Base-by-base conservation (phyloP, 441 rosid genomes). In the Syzygium syzygioides region DNA sequence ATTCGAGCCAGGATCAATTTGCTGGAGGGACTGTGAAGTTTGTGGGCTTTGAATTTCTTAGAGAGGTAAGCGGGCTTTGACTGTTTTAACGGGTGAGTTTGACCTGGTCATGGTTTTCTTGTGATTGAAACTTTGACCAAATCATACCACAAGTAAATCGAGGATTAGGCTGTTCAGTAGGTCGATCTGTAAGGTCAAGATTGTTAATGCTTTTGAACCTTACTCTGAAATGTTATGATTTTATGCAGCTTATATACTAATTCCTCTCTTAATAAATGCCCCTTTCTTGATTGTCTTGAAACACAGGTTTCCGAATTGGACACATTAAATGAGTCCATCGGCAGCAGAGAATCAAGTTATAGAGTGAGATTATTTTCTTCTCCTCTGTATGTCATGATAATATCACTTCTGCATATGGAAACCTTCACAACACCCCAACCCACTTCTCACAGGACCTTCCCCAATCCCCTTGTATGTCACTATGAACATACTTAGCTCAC, bases 21-120 rank as follows among this genome's bases (percentile, higher is more conserved):
- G 79, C 90, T 4, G 88, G 89, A 25, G 95, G 92, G 60, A 92
- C 92, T 76, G 94, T 93, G 45, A 90, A 90, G 56, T 94, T 93
- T 85, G 59, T 93, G 26, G 96, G 96, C n/a, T 94, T 94, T 28
- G 96, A 95, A 85, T 94, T 92, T 88, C 96, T 94, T 23, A 88
- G 89, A 88, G 89, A 93, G 86, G 96, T 92, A 90, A 90, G 91
- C 28, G 37, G 6, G 14, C 11, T 55, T 7, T 13, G 25, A 64
- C 45, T 56, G 53, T 76, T 79, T 79, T 83, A 32, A 19, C 3
- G 37, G 25, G 0, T 62, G 30, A 62, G 34, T 62, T 62, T 14
- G 71, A 62, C 11, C 71, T n/a, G 71, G 71, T 62, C 71, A 14
- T 62, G 71, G 34, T n/a, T 62, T 62, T n/a, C 34, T 62, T 62